Conservation (phyloP, 73 alveolate species). For the Uronychia binucleata region DNA sequence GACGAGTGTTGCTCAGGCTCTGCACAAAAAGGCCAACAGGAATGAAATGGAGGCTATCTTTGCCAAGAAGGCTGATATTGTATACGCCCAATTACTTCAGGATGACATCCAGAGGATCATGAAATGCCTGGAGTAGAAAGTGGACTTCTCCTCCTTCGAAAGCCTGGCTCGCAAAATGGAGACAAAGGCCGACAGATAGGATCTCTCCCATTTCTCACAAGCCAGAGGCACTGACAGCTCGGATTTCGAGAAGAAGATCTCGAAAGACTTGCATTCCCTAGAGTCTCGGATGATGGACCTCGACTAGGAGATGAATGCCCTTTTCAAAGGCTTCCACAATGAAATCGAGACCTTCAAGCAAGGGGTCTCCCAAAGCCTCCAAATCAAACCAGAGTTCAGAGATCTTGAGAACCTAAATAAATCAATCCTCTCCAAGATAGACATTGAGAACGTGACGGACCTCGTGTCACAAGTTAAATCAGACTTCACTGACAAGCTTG, state of each 20-base stretch:
- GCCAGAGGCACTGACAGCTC: neutral
- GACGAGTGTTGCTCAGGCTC: constrained; percentile 62
- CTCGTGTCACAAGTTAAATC: neutral
- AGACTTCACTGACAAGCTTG: constrained; percentile 9
- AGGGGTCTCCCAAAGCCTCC: constrained; percentile 8
- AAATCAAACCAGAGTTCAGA: constrained; percentile 27
- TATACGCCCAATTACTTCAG: neutral
- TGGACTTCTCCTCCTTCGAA: constrained; percentile 28
- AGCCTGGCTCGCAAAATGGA: constrained; percentile 37
- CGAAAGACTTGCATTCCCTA: constrained; percentile 18
- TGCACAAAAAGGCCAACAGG: constrained; percentile 62
- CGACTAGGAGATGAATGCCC: constrained; percentile 19
- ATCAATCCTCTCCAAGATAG: constrained; percentile 8
- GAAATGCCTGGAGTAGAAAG: constrained; percentile 43
- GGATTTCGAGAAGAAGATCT: constrained; percentile 6
- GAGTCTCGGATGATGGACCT: constrained; percentile 25
- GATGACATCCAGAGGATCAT: constrained; percentile 48
- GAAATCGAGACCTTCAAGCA: constrained; percentile 20
- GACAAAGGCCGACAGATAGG: constrained; percentile 59
- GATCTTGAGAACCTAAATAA: constrained; percentile 28
- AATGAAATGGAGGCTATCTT: constrained; percentile 54
- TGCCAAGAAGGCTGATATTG: constrained; percentile 64
- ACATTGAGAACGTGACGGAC: constrained; percentile 15
- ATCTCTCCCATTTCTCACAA: constrained; percentile 11
- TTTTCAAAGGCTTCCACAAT: neutral